Base-by-base conservation (phyloP, 129 eudicot genomes). In the Tanacetum coccineum region DNA sequence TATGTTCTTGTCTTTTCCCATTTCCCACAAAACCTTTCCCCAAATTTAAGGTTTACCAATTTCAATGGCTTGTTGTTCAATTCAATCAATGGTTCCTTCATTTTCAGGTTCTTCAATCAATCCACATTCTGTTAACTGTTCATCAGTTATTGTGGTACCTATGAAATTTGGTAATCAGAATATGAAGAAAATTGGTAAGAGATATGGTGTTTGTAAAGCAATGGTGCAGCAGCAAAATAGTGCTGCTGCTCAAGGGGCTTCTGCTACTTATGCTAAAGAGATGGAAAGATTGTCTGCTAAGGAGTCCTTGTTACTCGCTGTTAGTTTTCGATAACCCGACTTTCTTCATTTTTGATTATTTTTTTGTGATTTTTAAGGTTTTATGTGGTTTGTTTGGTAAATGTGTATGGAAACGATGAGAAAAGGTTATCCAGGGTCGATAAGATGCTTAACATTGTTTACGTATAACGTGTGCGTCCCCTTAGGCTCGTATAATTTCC, bases 271-370 rank as follows among this genome's bases (percentile, higher is more conserved):
- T 42, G 97, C 95, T 28, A 87, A 81, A 67, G 92, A 90, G 59
- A 91, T 87, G 96, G 94, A 87, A 66, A 73, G 93, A 19, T 80
- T 87, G 18, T 87, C 96, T 68, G 97, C 97, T 21, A 91, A 87
- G 54, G 97, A 91, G 66, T 83, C 97, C 4, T 81, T 91, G 32
- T 87, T 91, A 75, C 97, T 91, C 66, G 97, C 97, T 61, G 97
- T 87, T 44, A 81, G 90, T 81, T 62, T 56, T 74, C 44, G 5
- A 5, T 3, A 11, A 47, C 60, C 71, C 54, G 18, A 8, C 0
- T 49, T 49, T 17, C 2, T 22, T 22, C 2, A 22, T 3, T 61
- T 52, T 39, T 30, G 17, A 25, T 26, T 69, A 3, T 13, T 68
- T 53, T 9, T 62, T 70, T 75, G 7, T 32, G 17, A 46, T 9